Conservation (phyloP, 2,329 filamentous ascomycete species). For the Epichloe sibirici region DNA sequence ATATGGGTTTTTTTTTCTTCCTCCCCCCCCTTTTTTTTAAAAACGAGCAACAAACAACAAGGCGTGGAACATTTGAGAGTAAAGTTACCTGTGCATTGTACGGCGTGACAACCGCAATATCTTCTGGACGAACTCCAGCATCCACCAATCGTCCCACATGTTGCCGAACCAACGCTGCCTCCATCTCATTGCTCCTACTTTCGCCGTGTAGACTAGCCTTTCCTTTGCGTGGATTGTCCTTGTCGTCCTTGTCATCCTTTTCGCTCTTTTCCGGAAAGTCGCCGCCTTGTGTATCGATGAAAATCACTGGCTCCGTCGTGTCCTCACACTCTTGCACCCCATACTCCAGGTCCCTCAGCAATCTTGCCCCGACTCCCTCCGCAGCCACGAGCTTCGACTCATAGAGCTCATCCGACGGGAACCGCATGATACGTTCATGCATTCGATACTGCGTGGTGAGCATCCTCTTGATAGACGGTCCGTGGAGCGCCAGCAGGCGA, state of each 20-base stretch:
- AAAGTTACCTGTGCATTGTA: constrained; percentile 75
- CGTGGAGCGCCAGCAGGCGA: constrained; percentile 70
- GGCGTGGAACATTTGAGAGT: neutral
- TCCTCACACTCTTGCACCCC: constrained; percentile 71
- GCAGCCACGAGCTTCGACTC: constrained; percentile 70
- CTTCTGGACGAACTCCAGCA: constrained; percentile 66
- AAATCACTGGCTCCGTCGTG: constrained; percentile 75
- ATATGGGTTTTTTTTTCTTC: neutral
- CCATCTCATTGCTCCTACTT: constrained; percentile 87
- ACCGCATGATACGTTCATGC: constrained; percentile 92
- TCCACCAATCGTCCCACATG: constrained; percentile 68
- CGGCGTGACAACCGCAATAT: constrained; percentile 88
- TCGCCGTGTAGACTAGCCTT: constrained; percentile 34
- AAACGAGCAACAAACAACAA: neutral
- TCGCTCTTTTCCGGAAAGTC: constrained; percentile 78
- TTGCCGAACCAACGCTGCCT: constrained; percentile 65
- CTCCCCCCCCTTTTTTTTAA: neutral
- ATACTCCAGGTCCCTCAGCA: constrained; percentile 70
- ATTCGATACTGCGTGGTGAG: constrained; percentile 96
- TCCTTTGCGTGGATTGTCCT: constrained; percentile 29
- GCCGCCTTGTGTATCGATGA: constrained; percentile 93
- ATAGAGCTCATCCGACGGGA: constrained; percentile 83
- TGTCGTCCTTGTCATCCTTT: constrained; percentile 51
- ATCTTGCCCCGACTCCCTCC: constrained; percentile 59
- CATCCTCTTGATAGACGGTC: constrained; percentile 78